Base-by-base conservation (phyloP, 768 basidiomycete genomes). In the Lentinula lateritia region DNA sequence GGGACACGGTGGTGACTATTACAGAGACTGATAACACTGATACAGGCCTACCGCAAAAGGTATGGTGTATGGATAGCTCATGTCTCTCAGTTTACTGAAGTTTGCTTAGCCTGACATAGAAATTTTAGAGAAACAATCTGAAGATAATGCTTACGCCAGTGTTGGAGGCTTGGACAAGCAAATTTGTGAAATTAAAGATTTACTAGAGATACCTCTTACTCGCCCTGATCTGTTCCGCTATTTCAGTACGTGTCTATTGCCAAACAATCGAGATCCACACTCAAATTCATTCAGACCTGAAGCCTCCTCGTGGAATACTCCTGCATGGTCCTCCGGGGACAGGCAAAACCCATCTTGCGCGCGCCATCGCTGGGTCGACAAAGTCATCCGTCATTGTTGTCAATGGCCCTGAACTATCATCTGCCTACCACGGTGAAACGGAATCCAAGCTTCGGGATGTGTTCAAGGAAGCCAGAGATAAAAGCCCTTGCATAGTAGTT, bases 271-370 rank as follows among this genome's bases (percentile, higher is more conserved):
- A 28, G 42, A 34, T 48, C 4, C 32, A 36, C 7, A 8, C 35
- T 56, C 32, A 61, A n/a, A 50, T 18, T 9, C 10, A 48, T 3
- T 64, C 7, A 79, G 93, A 92, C 39, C 80, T 99, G n/a, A 95
- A 92, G 67, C 95, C 96, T 15, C 95, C 96, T n/a, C 87, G 92
- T 50, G 97, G 97, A 4, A 90, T 98, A 50, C 82, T 98, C 18
- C 83, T 99, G 1, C 89, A 98, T 72, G 97, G 97, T 10, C 95
- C 95, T 10, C 94, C 97, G 2, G 97, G 97, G 41, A 98, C 97
- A 8, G 97, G 97, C 15, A 99, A 99, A 76, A 99, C 97, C 0
- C 94, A 97, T 69, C 79, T 99, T 2, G 96, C 97, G 10, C 88
- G 94, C 63, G 92, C 95, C 13, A 95, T 99, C 62, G 95, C 96